phyloP scores from a whole-genome alignment of 2,329 filamentous ascomycete genomes.

The Penicillium sp. region DNA sequence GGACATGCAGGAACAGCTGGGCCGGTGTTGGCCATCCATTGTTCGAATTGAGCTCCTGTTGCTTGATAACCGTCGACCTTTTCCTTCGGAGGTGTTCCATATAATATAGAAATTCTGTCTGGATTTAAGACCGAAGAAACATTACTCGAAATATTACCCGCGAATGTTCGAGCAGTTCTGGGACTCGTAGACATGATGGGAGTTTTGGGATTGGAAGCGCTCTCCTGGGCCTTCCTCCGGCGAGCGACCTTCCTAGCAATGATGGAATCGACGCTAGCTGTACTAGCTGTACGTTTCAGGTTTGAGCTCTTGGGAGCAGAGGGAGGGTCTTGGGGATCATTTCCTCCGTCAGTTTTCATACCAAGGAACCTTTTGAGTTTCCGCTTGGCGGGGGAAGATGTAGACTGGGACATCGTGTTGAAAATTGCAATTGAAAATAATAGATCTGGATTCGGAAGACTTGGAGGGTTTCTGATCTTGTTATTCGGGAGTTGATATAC shows the following conservation, averaged over 20 bases:
- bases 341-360: background rate
- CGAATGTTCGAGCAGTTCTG: rapidly evolving
- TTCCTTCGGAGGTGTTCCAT: background rate
- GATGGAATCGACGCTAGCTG: too few relatives aligned
- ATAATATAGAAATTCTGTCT: background rate
- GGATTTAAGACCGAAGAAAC: rapidly evolving
- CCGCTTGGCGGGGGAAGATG: background rate
- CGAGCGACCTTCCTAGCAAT: too few relatives aligned
- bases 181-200: too few relatives aligned
- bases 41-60: background rate
- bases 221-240: too few relatives aligned
- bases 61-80: rapidly evolving
- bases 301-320: too few relatives aligned
- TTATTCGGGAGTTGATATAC: background rate
- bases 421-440: background rate
- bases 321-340: too few relatives aligned
- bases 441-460: background rate
- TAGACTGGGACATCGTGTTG: background rate
- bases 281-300: background rate
- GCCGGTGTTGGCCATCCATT: background rate
- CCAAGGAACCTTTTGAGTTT: background rate
- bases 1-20: too few relatives aligned
- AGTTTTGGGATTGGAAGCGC: too few relatives aligned
- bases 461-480: background rate
- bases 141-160: rapidly evolving